A percentile compares a stretch with the other conserved stretches of the same genome.
These are phyloP conservation scores for Dispira simplex DNA, from an alignment of 192 early-diverging fungal species.

Conservation along the genomic window DNA sequence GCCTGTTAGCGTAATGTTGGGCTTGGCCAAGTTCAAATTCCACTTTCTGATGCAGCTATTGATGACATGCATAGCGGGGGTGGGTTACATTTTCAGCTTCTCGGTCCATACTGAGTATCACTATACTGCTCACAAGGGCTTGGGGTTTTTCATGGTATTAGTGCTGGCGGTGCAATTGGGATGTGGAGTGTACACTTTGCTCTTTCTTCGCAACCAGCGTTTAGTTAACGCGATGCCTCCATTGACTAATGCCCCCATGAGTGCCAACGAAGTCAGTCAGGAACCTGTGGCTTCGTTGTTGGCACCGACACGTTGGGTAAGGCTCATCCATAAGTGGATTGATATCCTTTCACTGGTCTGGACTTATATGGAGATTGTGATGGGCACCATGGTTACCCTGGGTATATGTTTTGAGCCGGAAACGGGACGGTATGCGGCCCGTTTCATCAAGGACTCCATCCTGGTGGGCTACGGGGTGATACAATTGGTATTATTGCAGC, in stretches of 20 bases:
- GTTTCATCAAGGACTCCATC: slow-evolving; percentile 10
- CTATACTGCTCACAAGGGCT: slow-evolving; percentile 6
- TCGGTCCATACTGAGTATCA: not conserved
- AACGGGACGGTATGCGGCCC: slow-evolving; percentile 6
- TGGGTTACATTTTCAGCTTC: slow-evolving; percentile 7
- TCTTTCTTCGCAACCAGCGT: not conserved
- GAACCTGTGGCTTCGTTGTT: not conserved
- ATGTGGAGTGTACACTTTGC: not conserved
- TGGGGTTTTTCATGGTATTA: slow-evolving; percentile 8
- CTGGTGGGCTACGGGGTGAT: slow-evolving; percentile 10
- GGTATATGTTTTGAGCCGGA: slow-evolving; percentile 5
- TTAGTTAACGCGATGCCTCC: not conserved
- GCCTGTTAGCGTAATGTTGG: slow-evolving; percentile 7
- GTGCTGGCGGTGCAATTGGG: not conserved
- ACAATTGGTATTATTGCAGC: not conserved
- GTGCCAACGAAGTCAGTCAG: no score
- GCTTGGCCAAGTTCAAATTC: not conserved
- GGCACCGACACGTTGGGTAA: not conserved
- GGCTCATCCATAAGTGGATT: slow-evolving; percentile 5
- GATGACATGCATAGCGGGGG: not conserved
- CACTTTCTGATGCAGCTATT: slow-evolving; percentile 8
- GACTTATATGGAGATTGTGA: slow-evolving; percentile 3
- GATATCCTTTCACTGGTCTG: not conserved
- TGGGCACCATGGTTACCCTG: slow-evolving; percentile 7
- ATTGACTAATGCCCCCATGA: not conserved